Percentiles rank a stretch among this genome's conserved stretches.
phyloP scores from a whole-genome alignment of 345 rosid genomes.

The Acer yangbiense region DNA sequence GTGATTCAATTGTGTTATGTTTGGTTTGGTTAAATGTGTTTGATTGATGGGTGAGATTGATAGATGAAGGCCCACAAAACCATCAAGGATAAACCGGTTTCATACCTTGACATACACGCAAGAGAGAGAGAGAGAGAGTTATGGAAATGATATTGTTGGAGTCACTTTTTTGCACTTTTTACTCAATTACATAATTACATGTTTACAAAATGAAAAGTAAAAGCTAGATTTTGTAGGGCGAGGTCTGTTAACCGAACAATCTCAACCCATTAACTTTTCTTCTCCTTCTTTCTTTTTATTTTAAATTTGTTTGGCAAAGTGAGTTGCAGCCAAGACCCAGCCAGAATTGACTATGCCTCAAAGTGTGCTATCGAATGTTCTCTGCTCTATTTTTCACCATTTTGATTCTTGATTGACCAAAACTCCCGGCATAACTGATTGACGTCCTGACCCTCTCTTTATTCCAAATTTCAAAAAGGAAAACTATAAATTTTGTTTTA shows the following conservation, averaged over 20 bases:
- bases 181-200: slow-evolving; percentile 7
- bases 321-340: slow-evolving; percentile 9
- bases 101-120: slow-evolving; percentile 27
- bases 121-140: neutral
- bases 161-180: slow-evolving; percentile 17
- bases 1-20: neutral
- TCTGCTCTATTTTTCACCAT: neutral
- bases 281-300: neutral
- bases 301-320: slow-evolving; percentile 19
- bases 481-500: neutral
- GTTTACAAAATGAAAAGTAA: slow-evolving; percentile 27
- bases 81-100: slow-evolving; percentile 16
- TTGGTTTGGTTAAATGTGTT: slow-evolving; percentile 11
- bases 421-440: slow-evolving; percentile 15
- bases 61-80: slow-evolving; percentile 27
- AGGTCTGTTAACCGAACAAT: slow-evolving; percentile 22
- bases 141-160: neutral
- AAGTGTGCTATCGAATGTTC: slow-evolving; percentile 20
- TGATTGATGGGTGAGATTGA: neutral
- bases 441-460: neutral
- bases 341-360: slow-evolving; percentile 15
- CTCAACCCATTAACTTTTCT: slow-evolving; percentile 7
- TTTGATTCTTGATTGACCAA: slow-evolving; percentile 21
- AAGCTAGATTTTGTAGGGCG: slow-evolving; percentile 38
- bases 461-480: neutral